Percentiles rank a stretch among this genome's conserved stretches.
These are phyloP conservation scores for Leishmania mexicana DNA, from an alignment of 208 protist species.

Conservation along the genomic window DNA sequence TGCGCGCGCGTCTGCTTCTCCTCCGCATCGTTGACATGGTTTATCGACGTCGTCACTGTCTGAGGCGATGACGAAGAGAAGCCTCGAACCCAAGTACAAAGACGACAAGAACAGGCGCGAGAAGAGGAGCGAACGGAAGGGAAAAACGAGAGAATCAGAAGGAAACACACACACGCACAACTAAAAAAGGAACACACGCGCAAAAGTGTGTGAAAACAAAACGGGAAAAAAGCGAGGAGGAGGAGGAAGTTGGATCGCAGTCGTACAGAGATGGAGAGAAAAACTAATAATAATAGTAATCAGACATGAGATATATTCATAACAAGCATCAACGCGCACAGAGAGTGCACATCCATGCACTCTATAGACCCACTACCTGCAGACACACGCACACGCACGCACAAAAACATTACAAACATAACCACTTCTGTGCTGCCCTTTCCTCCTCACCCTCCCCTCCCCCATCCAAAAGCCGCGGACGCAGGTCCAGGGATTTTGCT, in stretches of 20 bases:
- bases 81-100: not conserved
- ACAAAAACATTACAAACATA: not conserved
- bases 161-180: conserved; percentile 3
- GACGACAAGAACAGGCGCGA: not conserved
- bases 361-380: not conserved
- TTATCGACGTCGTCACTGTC: not conserved
- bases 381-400: not conserved
- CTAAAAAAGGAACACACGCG: not conserved
- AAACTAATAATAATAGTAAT: not conserved
- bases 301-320: not conserved
- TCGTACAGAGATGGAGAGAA: conserved; percentile 5
- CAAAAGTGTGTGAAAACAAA: conserved; percentile 4
- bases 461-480: not conserved
- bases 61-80: not conserved
- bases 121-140: not conserved
- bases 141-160: not conserved
- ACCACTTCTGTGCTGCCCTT: not conserved
- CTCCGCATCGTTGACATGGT: not conserved
- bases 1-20: not conserved
- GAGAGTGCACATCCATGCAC: not conserved
- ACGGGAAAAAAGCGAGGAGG: not conserved
- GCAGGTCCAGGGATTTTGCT: not conserved
- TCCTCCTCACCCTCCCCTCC: no score
- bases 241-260: not conserved
- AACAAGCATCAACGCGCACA: conserved; percentile 8